Conservation (phyloP, 257 asterid species). For the Solanum pimpinellifolium region DNA sequence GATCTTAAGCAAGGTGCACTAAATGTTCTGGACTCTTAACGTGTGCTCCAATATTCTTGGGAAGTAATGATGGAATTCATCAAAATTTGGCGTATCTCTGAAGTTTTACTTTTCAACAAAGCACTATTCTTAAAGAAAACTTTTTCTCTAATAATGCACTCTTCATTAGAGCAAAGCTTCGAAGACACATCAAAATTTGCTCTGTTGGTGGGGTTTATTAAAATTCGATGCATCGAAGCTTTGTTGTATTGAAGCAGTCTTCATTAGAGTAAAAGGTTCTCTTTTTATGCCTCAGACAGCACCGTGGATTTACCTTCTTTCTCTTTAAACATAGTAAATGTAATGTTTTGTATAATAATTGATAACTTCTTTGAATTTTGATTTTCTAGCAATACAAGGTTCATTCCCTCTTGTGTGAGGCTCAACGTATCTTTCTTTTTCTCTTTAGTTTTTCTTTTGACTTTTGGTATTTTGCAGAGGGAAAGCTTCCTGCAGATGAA, state of each 20-base stretch:
- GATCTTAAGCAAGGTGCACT: slow-evolving; percentile 90
- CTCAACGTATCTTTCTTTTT: background rate
- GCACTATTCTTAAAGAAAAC: background rate
- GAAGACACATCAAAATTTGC: background rate
- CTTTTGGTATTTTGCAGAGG: slow-evolving; percentile 43
- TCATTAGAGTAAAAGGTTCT: background rate
- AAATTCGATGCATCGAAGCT: background rate
- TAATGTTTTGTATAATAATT: background rate
- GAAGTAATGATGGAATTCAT: background rate
- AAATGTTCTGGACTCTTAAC: background rate
- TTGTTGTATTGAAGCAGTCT: background rate
- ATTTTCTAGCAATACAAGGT: background rate
- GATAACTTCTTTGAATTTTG: background rate
- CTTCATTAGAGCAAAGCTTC: background rate
- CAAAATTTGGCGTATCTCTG: background rate
- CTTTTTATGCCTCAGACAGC: background rate
- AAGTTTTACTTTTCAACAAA: background rate
- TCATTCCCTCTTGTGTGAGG: background rate
- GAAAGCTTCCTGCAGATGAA: slow-evolving; percentile 80
- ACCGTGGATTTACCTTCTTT: background rate
- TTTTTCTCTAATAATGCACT: background rate
- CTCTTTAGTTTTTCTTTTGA: background rate
- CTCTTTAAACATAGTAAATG: background rate
- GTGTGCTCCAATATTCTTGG: background rate
- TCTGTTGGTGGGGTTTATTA: background rate